These are phyloP conservation scores for Trichoderma simmonsii DNA, from an alignment of 2,329 filamentous ascomycete genomes.

Conservation along the genomic window DNA sequence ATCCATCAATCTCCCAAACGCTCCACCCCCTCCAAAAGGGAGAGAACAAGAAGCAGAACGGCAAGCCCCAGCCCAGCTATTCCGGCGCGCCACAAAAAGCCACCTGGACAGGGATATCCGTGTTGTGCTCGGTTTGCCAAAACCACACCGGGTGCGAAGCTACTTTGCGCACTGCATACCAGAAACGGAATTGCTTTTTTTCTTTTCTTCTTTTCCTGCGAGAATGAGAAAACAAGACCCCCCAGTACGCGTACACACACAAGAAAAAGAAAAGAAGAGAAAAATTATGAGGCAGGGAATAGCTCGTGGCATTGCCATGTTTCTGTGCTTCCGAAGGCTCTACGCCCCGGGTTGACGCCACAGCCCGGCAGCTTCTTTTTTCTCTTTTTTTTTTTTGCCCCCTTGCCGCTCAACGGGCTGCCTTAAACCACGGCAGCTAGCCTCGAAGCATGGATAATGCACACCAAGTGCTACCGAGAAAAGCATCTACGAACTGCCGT, in stretches of 20 bases:
- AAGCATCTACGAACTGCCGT: not conserved
- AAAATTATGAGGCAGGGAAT: not conserved
- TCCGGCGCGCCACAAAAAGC: not conserved
- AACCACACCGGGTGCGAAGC: not conserved
- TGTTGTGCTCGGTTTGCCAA: not conserved
- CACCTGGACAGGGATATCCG: not conserved
- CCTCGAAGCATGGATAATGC: not conserved
- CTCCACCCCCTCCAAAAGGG: not conserved
- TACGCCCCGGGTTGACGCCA: not conserved
- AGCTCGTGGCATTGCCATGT: not conserved
- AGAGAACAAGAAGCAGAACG: not conserved
- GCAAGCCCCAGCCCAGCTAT: not conserved
- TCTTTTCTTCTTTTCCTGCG: not conserved
- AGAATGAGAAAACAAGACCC: not conserved
- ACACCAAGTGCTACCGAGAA: not conserved
- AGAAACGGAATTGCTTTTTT: not conserved
- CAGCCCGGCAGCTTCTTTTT: not conserved
- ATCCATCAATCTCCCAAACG: not conserved
- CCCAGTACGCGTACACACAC: not conserved
- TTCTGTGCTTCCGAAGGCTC: not conserved
- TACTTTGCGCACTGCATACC: constrained; percentile 12
- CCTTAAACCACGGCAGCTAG: not conserved
- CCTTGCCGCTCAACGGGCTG: not conserved
- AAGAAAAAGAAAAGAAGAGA: not conserved
- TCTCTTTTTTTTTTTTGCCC: not conserved